These are phyloP conservation scores for Podochytrium sp. DNA, from an alignment of 192 early-diverging fungal species.

Conservation along the genomic window DNA sequence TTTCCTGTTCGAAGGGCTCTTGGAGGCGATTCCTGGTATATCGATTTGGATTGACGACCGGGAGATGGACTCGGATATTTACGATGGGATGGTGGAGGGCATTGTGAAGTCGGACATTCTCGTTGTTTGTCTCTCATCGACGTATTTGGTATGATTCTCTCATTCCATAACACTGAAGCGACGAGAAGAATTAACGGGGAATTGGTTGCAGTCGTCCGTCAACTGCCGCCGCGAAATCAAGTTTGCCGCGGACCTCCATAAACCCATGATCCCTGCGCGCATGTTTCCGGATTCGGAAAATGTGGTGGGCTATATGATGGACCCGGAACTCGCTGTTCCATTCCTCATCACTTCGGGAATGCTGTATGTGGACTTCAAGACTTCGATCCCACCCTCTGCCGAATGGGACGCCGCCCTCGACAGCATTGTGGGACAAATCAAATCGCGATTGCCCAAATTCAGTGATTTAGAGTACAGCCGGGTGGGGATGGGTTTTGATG, in stretches of 20 bases:
- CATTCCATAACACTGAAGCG: neutral
- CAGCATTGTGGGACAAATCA: neutral
- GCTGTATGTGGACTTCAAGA: constrained; percentile 18
- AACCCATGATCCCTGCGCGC: constrained; percentile 16
- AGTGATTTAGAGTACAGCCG: neutral
- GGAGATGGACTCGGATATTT: constrained; percentile 29
- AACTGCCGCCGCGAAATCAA: constrained; percentile 25
- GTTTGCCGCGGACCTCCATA: constrained; percentile 19
- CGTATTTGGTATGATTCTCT: constrained; percentile 8
- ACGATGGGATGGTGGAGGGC: constrained; percentile 14
- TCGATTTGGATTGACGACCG: constrained; percentile 22
- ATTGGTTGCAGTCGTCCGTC: neutral
- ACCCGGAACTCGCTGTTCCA: neutral
- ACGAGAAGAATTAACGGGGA: neutral
- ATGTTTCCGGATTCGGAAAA: constrained; percentile 9
- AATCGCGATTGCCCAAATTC: neutral
- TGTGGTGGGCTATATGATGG: neutral
- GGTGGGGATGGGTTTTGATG: neutral
- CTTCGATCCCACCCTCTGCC: neutral
- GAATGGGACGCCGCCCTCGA: neutral
- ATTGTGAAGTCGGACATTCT: constrained; percentile 10
- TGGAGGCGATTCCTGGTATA: neutral
- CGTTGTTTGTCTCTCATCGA: constrained; percentile 15
- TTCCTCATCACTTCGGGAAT: constrained; percentile 17
- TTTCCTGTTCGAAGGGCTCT: neutral